phyloP scores from a whole-genome alignment of 2,329 filamentous ascomycete species.

The Xylariaceae sp. region DNA sequence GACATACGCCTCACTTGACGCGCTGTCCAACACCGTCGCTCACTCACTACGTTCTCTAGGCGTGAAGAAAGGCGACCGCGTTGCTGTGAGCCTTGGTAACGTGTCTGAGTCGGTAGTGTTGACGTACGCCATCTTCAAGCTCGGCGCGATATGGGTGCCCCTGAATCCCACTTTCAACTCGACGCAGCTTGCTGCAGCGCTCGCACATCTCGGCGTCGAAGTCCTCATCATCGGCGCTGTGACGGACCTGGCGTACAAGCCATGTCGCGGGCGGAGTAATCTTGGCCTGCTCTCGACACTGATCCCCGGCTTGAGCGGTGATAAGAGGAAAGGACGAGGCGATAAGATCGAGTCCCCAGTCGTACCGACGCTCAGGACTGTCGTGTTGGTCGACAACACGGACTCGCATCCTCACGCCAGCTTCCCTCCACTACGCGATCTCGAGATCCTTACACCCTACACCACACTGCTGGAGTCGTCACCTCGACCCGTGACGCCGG shows the following conservation, averaged over 20 bases:
- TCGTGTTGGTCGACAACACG: conserved; percentile 79
- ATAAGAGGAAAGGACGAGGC: conserved; percentile 7
- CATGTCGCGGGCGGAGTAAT: conserved; percentile 50
- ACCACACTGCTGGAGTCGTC: conserved; percentile 33
- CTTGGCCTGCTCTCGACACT: conserved; percentile 41
- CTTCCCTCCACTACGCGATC: conserved; percentile 37
- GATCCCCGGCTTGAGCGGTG: conserved; percentile 31
- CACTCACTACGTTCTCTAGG: conserved; percentile 63
- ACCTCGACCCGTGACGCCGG: conserved; percentile 36
- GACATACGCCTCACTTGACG: conserved; percentile 71
- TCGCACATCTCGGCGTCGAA: conserved; percentile 67
- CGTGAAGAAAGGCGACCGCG: conserved; percentile 74
- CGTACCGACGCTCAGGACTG: conserved; percentile 63
- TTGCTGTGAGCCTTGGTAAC: conserved; percentile 84
- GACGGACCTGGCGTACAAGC: conserved; percentile 70
- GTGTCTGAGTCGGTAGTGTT: conserved; percentile 75
- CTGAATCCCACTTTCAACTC: conserved; percentile 86
- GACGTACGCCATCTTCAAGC: conserved; percentile 86
- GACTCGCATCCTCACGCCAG: conserved; percentile 37
- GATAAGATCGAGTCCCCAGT: conserved; percentile 35
- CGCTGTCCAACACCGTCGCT: conserved; percentile 69
- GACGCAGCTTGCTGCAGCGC: conserved; percentile 68
- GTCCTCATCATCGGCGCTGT: conserved; percentile 82
- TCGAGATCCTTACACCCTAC: conserved; percentile 42
- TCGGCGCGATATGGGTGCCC: conserved; percentile 91